Conservation (phyloP, 2,329 filamentous ascomycete species). For the Penicillium sp. region DNA sequence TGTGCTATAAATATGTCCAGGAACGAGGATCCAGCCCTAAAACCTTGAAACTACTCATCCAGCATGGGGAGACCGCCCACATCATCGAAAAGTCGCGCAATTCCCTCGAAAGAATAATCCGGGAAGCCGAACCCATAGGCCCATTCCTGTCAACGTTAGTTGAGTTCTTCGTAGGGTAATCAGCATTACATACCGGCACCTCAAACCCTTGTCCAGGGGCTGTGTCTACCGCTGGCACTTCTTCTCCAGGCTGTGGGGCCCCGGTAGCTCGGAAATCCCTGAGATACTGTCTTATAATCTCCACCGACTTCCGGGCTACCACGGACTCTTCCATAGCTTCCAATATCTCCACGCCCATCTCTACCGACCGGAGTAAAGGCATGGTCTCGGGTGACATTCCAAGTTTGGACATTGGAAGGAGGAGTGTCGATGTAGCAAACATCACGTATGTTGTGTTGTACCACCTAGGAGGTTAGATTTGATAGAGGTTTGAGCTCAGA, state of each 20-base stretch:
- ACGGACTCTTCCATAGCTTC: constrained; percentile 46
- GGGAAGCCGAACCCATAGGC: constrained; percentile 39
- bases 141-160: constrained; percentile 27
- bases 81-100: constrained; percentile 38
- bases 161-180: neutral
- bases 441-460: constrained; percentile 47
- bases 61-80: constrained; percentile 32
- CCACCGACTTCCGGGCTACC: constrained; percentile 42
- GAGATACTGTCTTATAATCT: constrained; percentile 37
- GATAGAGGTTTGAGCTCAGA: neutral
- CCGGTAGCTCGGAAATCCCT: constrained; percentile 28
- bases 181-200: constrained; percentile 26
- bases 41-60: constrained; percentile 20
- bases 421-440: constrained; percentile 42
- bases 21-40: neutral
- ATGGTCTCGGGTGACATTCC: constrained; percentile 31
- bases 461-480: constrained; percentile 32
- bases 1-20: neutral
- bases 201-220: constrained; percentile 23
- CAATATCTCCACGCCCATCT: constrained; percentile 43
- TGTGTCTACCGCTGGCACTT: constrained; percentile 1
- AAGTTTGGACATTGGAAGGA: constrained; percentile 36
- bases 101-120: constrained; percentile 40
- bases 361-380: constrained; percentile 31
- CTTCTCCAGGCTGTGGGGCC: constrained; percentile 5